Conservation (phyloP, 2,329 filamentous ascomycete genomes). For the Beauveria varroae region DNA sequence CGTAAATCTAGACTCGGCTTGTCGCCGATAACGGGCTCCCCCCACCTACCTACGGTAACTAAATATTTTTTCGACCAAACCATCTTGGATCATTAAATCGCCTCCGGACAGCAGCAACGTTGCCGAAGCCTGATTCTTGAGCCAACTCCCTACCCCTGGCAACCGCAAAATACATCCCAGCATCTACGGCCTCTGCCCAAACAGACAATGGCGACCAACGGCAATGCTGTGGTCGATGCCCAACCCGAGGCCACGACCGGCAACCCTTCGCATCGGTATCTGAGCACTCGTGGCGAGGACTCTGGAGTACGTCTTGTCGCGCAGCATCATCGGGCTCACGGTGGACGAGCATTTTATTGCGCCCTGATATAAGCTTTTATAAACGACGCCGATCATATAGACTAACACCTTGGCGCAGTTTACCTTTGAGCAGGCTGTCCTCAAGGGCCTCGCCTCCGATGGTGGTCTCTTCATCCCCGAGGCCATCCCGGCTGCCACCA, state of each 20-base stretch:
- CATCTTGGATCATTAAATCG: background rate
- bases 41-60: constrained; percentile 6
- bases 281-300: constrained; percentile 45
- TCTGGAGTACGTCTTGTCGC: constrained; percentile 32
- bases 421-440: constrained; percentile 83
- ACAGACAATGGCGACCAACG: constrained; percentile 35
- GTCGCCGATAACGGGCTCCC: background rate
- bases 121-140: background rate
- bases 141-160: background rate
- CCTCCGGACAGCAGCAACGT: background rate
- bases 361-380: too few species aligned
- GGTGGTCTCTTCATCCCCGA: constrained; percentile 88
- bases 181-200: background rate
- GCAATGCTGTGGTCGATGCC: constrained; percentile 24
- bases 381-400: too few species aligned
- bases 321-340: background rate
- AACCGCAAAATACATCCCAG: too few species aligned
- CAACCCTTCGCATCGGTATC: constrained; percentile 40
- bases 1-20: background rate
- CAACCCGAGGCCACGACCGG: constrained; percentile 26
- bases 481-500: constrained; percentile 50
- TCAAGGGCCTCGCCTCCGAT: constrained; percentile 81
- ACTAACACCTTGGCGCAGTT: constrained; percentile 42
- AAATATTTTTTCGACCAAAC: background rate
- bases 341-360: too few species aligned